A percentile compares a stretch with the other conserved stretches of the same genome.
phyloP scores from a whole-genome alignment of 805 yeast species.

The Metschnikowia continentalis region DNA sequence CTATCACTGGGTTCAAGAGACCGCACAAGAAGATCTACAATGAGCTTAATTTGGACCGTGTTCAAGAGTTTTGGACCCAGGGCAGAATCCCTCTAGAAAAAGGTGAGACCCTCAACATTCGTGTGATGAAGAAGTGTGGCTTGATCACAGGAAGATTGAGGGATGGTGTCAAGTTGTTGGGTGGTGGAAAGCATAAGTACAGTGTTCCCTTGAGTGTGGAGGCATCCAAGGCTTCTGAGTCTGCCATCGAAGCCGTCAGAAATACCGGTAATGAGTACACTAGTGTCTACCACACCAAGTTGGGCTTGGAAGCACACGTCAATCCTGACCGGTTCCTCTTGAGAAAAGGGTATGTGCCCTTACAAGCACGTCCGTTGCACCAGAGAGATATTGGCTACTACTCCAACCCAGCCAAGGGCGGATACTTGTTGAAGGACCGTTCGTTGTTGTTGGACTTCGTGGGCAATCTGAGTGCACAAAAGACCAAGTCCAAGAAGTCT shows the following conservation, averaged over 20 bases:
- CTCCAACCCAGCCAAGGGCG: conserved; percentile 65
- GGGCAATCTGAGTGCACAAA: conserved; percentile 15
- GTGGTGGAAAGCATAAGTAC: conserved; percentile 49
- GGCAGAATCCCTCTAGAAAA: conserved; percentile 58
- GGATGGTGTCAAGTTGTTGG: conserved; percentile 81
- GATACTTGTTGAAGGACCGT: conserved; percentile 55
- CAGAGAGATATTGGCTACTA: conserved; percentile 79
- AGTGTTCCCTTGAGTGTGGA: conserved; percentile 68
- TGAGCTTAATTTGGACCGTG: conserved; percentile 62
- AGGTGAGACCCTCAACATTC: conserved; percentile 69
- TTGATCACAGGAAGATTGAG: conserved; percentile 64
- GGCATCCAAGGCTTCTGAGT: conserved; percentile 73
- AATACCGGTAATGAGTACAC: conserved; percentile 67
- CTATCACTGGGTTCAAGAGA: conserved; percentile 83
- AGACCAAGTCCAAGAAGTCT: conserved; percentile 24
- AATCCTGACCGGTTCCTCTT: conserved; percentile 65
- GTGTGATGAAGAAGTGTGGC: conserved; percentile 71
- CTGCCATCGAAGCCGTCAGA: conserved; percentile 74
- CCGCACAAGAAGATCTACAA: conserved; percentile 49
- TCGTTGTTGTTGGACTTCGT: conserved; percentile 38
- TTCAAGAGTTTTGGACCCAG: conserved; percentile 64
- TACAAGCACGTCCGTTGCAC: conserved; percentile 80
- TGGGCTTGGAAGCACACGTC: conserved; percentile 72
- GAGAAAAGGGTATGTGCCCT: conserved; percentile 75
- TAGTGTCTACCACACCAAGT: conserved; percentile 59